A percentile compares a stretch with the other conserved stretches of the same genome.
Evolutionary conservation across 495 filamentous ascomycete species (phyloP).

Genomic region (Lasiosphaeriaceae sp.): DNA sequence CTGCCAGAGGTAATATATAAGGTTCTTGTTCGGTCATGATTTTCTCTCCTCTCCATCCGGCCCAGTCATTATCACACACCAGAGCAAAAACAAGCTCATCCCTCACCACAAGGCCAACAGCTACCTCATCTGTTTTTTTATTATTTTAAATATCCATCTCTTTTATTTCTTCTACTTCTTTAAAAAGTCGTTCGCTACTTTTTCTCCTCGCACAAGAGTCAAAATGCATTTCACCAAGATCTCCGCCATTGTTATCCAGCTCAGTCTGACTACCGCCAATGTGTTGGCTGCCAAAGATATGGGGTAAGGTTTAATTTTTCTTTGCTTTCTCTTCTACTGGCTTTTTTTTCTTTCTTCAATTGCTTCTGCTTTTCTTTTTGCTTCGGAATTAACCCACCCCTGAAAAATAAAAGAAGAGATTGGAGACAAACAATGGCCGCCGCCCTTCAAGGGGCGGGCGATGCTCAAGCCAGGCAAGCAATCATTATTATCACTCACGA

Average conservation of each 20-base stretch:
- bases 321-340: too few relatives aligned
- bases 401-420: neutral
- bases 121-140: neutral
- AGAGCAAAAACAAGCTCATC: neutral
- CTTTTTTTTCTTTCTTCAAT: neutral
- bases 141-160: neutral
- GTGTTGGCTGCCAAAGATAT: conserved; percentile 4
- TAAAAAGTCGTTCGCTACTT: neutral
- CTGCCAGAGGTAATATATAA: too few relatives aligned
- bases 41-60: too few relatives aligned
- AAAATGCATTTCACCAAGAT: conserved; percentile 14
- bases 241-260: conserved; percentile 9
- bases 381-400: neutral
- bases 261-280: conserved; percentile 13
- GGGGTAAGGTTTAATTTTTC: conserved; percentile 1
- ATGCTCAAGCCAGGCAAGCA: neutral
- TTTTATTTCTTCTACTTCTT: neutral
- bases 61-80: too few relatives aligned
- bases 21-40: too few relatives aligned
- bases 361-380: too few relatives aligned
- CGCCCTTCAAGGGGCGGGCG: neutral
- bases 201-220: neutral
- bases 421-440: neutral
- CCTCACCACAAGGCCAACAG: neutral
- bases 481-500: neutral